Evolutionary conservation across 208 protist genomes (phyloP).

Genomic region (Trypanosoma theileri): DNA sequence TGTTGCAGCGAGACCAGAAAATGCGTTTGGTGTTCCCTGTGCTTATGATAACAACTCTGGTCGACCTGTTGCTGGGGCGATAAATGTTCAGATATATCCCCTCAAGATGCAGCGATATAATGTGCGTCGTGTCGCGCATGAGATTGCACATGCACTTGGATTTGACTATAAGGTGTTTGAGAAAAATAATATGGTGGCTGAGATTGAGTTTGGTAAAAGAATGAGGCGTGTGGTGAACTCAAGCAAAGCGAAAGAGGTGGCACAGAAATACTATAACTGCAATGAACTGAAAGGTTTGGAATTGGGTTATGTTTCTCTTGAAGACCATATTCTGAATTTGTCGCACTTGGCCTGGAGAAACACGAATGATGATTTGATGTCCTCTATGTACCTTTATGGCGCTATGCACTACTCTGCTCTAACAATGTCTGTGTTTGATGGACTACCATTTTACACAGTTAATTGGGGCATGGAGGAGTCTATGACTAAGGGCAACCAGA

Average conservation of each 20-base stretch:
- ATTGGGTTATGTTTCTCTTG: conserved; percentile 18
- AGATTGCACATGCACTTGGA: conserved; percentile 74
- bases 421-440: conserved; percentile 27
- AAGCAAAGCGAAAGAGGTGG: conserved; percentile 2
- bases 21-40: conserved; percentile 36
- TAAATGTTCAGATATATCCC: conserved; percentile 41
- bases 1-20: conserved; percentile 16
- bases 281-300: conserved; percentile 23
- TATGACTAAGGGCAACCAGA: conserved; percentile 21
- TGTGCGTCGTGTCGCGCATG: conserved; percentile 50
- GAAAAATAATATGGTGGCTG: conserved; percentile 1
- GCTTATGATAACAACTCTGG: conserved; percentile 2
- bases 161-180: neutral
- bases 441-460: conserved; percentile 29
- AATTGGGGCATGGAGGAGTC: conserved; percentile 27
- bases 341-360: conserved; percentile 31
- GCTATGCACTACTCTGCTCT: conserved; percentile 22
- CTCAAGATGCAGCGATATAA: conserved; percentile 20
- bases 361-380: conserved; percentile 32
- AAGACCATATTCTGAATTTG: no score
- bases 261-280: conserved; percentile 23
- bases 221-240: conserved; percentile 11
- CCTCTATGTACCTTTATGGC: neutral
- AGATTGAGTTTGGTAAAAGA: neutral
- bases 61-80: conserved; percentile 37